These are phyloP conservation scores for Leptodermis oblonga DNA, from an alignment of 257 asterid species.

Conservation along the genomic window DNA sequence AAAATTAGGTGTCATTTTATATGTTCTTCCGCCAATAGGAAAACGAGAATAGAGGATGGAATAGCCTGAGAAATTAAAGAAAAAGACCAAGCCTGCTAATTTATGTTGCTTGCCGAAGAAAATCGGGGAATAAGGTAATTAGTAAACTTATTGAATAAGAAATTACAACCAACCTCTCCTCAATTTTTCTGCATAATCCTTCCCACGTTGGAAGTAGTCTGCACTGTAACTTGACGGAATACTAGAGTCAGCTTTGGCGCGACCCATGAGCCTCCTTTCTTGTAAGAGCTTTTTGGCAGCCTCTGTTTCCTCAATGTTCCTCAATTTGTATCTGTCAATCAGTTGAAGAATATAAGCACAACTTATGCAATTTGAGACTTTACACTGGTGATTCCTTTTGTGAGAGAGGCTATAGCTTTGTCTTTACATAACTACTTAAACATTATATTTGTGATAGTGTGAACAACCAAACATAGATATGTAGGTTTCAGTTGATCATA, in stretches of 20 bases:
- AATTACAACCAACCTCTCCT: constrained; percentile 60
- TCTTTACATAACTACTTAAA: not conserved
- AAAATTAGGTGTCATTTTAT: not conserved
- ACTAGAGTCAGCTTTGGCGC: constrained; percentile 58
- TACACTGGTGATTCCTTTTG: not conserved
- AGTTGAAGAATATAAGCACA: not conserved
- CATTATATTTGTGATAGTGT: not conserved
- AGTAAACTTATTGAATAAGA: constrained; percentile 1
- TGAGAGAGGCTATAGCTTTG: not conserved
- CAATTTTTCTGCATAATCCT: constrained; percentile 77
- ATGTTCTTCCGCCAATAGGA: not conserved
- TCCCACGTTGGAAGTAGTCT: constrained; percentile 82
- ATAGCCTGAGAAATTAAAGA: not conserved
- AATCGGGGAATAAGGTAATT: not conserved
- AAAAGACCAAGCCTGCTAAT: not conserved
- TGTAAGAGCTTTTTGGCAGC: constrained; percentile 94
- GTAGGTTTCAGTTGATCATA: not conserved
- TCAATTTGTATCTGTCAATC: constrained; percentile 66
- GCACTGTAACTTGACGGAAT: constrained; percentile 87
- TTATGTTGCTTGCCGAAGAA: not conserved
- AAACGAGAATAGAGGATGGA: not conserved
- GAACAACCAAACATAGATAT: not conserved
- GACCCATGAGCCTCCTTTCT: constrained; percentile 84
- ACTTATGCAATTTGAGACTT: not conserved
- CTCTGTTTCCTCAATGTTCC: constrained; percentile 96